Percentiles rank a stretch among this genome's conserved stretches.
These are phyloP conservation scores for Pythium insidiosum DNA, from an alignment of 352 stramenopile species.

Conservation along the genomic window DNA sequence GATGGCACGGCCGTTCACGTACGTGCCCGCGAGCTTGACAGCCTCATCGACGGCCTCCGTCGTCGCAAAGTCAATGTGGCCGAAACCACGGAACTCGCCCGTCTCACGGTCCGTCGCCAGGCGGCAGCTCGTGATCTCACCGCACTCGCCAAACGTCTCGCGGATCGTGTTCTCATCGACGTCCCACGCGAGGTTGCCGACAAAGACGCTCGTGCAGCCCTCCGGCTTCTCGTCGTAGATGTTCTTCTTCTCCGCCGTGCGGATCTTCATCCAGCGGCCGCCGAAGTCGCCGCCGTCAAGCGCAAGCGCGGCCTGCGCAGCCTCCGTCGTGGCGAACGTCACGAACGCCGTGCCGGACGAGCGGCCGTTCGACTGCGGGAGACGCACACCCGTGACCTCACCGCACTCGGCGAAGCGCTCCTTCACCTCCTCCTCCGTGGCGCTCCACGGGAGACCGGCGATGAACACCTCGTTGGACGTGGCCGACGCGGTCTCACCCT, in stretches of 20 bases:
- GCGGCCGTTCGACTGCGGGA: conserved; percentile 88
- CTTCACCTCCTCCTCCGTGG: conserved; percentile 91
- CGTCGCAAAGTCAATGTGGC: conserved; percentile 96
- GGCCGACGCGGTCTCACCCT: conserved; percentile 47
- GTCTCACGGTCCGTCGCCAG: conserved; percentile 96
- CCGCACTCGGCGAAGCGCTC: conserved; percentile 93
- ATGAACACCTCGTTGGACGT: conserved; percentile 80
- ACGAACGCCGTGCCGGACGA: conserved; percentile 95
- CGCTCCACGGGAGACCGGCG: conserved; percentile 92
- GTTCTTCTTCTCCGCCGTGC: conserved; percentile 78
- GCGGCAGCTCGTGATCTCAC: conserved; percentile 92
- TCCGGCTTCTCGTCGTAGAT: conserved; percentile 90
- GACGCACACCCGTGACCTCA: conserved; percentile 71
- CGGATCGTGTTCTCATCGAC: conserved; percentile 93
- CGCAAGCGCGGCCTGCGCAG: conserved; percentile 73
- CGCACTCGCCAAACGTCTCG: conserved; percentile 91
- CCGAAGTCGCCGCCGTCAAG: conserved; percentile 94
- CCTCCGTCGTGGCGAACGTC: conserved; percentile 74
- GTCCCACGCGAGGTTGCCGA: conserved; percentile 96
- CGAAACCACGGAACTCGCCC: conserved; percentile 97
- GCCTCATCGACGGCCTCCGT: conserved; percentile 90
- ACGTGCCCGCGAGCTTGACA: conserved; percentile 88
- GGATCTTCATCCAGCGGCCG: conserved; percentile 94
- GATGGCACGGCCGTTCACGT: conserved; percentile 90
- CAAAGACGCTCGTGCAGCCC: conserved; percentile 94